Percentiles rank a stretch among this genome's conserved stretches.
phyloP scores from a whole-genome alignment of 129 eudicot species.

The sunflower (Helianthus annuus) region DNA sequence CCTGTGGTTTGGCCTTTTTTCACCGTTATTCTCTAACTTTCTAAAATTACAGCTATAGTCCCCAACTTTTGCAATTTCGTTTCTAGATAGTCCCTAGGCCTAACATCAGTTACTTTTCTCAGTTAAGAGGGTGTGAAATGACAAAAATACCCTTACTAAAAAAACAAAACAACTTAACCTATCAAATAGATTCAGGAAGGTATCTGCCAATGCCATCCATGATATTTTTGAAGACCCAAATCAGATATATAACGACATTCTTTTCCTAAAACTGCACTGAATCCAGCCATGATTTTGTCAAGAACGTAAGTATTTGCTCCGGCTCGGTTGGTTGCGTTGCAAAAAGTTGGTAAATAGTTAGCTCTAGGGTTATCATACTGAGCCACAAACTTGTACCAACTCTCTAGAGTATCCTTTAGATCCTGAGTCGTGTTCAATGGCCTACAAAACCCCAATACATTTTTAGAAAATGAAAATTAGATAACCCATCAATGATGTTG shows the following conservation, averaged over 20 bases:
- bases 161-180: too few relatives aligned
- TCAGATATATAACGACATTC: background rate
- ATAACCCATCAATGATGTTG: too few relatives aligned
- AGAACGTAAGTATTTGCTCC: slow-evolving; percentile 18
- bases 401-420: slow-evolving; percentile 13
- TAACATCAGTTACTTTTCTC: too few relatives aligned
- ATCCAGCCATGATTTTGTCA: slow-evolving; percentile 36
- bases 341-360: slow-evolving; percentile 15
- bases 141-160: too few relatives aligned
- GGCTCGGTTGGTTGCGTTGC: slow-evolving; percentile 36
- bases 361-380: slow-evolving; percentile 32
- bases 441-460: slow-evolving; percentile 3
- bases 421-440: slow-evolving; percentile 27
- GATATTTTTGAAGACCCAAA: background rate
- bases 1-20: too few relatives aligned
- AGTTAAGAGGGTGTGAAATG: too few relatives aligned
- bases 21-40: too few relatives aligned
- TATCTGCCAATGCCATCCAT: slow-evolving; percentile 53
- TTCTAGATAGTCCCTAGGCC: too few relatives aligned
- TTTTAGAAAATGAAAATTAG: background rate
- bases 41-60: too few relatives aligned
- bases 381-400: slow-evolving; percentile 9
- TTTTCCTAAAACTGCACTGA: background rate
- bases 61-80: too few relatives aligned
- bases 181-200: too few relatives aligned